Conservation (phyloP, 1,139 yeast genomes). For the Blastobotrys capitulatus region DNA sequence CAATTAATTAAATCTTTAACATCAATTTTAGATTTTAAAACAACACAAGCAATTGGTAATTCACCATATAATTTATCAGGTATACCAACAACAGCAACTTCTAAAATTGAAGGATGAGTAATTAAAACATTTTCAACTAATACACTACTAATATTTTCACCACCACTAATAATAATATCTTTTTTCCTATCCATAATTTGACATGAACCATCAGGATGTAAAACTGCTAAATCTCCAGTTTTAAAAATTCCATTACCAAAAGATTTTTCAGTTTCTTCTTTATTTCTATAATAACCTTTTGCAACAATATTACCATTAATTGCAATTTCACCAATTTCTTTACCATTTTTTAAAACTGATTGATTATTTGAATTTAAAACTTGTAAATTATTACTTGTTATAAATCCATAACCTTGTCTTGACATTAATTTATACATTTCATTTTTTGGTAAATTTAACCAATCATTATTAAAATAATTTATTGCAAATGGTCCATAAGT, state of each 20-base stretch:
- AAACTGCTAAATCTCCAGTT: slow-evolving; percentile 70
- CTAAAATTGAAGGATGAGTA: slow-evolving; percentile 36
- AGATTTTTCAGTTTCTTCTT: slow-evolving; percentile 47
- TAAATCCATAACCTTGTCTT: slow-evolving; percentile 35
- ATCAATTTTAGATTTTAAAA: slow-evolving; percentile 19
- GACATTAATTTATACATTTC: slow-evolving; percentile 30
- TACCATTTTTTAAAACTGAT: slow-evolving; percentile 42
- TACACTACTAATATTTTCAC: slow-evolving; percentile 77
- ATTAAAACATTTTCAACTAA: slow-evolving; percentile 61
- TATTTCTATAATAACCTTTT: slow-evolving; percentile 54
- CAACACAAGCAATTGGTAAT: slow-evolving; percentile 34
- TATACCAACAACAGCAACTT: slow-evolving; percentile 37
- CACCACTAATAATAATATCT: slow-evolving; percentile 76
- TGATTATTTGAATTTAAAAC: slow-evolving; percentile 46
- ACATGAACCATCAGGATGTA: slow-evolving; percentile 52
- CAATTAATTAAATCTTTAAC: slow-evolving; percentile 23
- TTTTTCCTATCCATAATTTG: slow-evolving; percentile 69
- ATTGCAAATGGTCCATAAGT: slow-evolving; percentile 38
- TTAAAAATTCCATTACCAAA: slow-evolving; percentile 72
- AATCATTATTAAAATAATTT: slow-evolving; percentile 31
- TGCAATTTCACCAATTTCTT: slow-evolving; percentile 35
- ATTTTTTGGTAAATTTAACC: slow-evolving; percentile 28
- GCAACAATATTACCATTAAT: slow-evolving; percentile 46
- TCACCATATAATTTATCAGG: slow-evolving; percentile 36
- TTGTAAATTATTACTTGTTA: slow-evolving; percentile 37